These are phyloP conservation scores for Arachis hypogaea DNA, from an alignment of 306 rosid species.

Conservation along the genomic window DNA sequence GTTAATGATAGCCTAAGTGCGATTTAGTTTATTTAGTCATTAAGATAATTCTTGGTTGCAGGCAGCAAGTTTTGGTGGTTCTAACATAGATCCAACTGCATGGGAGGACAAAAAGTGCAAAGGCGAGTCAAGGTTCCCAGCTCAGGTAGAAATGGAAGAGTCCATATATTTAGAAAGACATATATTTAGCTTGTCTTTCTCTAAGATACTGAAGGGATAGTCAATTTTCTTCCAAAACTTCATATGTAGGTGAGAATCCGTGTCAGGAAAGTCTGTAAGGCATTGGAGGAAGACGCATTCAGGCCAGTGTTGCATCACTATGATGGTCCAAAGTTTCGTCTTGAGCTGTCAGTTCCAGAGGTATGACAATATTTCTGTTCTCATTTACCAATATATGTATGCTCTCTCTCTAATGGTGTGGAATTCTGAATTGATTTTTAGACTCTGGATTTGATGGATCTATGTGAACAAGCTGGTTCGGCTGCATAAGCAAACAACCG, in stretches of 20 bases:
- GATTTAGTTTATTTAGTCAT: slow-evolving; percentile 21
- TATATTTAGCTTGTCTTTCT: slow-evolving; percentile 4
- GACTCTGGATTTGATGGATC: slow-evolving; percentile 93
- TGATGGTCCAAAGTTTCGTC: slow-evolving; percentile 99
- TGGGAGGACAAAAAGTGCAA: slow-evolving; percentile 99
- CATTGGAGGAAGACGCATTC: slow-evolving; percentile 96
- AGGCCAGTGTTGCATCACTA: slow-evolving; percentile 99
- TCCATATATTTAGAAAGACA: slow-evolving; percentile 9
- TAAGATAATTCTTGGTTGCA: slow-evolving; percentile 42
- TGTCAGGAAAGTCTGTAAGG: slow-evolving; percentile 85
- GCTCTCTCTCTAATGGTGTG: neutral
- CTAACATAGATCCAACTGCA: slow-evolving; percentile 99
- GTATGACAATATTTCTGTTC: slow-evolving; percentile 44
- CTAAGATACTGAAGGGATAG: slow-evolving; percentile 5
- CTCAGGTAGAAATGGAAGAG: slow-evolving; percentile 69
- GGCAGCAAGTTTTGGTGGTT: slow-evolving; percentile 98
- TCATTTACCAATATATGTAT: neutral
- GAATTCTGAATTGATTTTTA: slow-evolving; percentile 42
- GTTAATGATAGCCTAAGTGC: slow-evolving; percentile 10
- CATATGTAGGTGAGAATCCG: slow-evolving; percentile 72
- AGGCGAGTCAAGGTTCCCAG: slow-evolving; percentile 98
- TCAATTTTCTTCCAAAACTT: slow-evolving; percentile 2
- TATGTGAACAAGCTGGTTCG: slow-evolving; percentile 92
- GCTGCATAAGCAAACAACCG: slow-evolving; percentile 61
- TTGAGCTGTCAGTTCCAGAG: slow-evolving; percentile 98